Base-by-base conservation (phyloP, 495 filamentous ascomycete species). In the Lineolata rhizophorae region DNA sequence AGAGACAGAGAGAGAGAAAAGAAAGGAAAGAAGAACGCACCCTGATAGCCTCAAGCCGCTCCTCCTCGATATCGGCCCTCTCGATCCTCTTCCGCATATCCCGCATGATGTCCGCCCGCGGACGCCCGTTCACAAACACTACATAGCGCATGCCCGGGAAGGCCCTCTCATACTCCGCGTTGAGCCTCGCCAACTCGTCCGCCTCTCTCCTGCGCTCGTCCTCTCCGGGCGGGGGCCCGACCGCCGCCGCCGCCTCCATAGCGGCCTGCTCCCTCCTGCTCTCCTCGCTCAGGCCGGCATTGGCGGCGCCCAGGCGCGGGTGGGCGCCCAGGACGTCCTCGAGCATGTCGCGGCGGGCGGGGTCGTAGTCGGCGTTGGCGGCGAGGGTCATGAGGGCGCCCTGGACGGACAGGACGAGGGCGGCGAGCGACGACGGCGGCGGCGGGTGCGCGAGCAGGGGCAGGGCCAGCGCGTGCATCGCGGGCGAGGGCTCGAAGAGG, bases 131-230 rank as follows among this genome's bases (percentile, higher is more conserved):
- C 33, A 94, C 87, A 22, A 58, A 69, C 30, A 66, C 77, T 62
- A 94, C 79, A 60, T 91, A 94, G 56, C 72, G 58, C 48, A 95
- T 47, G 3, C 85, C 49, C 29, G 80, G 80, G 54, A 90, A 97
- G 27, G 42, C 61, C 24, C 53, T 57, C 53, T 94, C 87, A 48
- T 94, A 97, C 52, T 77, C 67, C 3, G 53, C 53, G 49, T 97
- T 97, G 47, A 94, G 48, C 38, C 49, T 48, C 22, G 57, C 58
- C 29, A 84, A 55, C 40, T 65, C 56, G 35, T 64, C 60, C 9
- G 56, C 67, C 42, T 72, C 68, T 16, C 20, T 56, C 60, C 35
- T 54, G 51, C 30, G 51, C 49, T 48, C 63, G 41, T 61, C 62
- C 39, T 60, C 58, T 10, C 53, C 64, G 36, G 65, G 63, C 15